These are phyloP conservation scores for Elymus sibiricus DNA, from an alignment of 176 grass and related monocot genomes.

Conservation along the genomic window DNA sequence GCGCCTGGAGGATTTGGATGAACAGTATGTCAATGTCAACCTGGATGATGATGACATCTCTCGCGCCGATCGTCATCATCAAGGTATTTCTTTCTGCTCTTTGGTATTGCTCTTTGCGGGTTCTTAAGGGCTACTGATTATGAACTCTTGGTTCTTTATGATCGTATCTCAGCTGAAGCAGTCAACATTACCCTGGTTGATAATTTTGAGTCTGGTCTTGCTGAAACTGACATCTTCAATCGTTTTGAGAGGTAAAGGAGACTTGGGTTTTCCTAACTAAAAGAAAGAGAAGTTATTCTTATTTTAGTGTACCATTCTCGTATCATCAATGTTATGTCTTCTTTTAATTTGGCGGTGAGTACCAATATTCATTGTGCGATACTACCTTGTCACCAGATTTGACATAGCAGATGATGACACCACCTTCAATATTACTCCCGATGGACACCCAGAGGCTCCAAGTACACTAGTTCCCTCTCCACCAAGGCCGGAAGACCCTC, in stretches of 20 bases:
- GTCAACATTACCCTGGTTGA: slow-evolving; percentile 76
- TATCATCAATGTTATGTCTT: neutral
- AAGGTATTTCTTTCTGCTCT: slow-evolving; percentile 54
- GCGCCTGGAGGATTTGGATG: slow-evolving; percentile 85
- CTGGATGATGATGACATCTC: slow-evolving; percentile 54
- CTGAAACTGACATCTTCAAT: slow-evolving; percentile 55
- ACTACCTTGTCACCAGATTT: slow-evolving; percentile 52
- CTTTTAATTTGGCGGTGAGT: neutral
- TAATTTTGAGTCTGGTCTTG: slow-evolving; percentile 47
- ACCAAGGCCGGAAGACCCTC: slow-evolving; percentile 44
- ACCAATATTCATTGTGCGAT: slow-evolving; percentile 20
- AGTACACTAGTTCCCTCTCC: slow-evolving; percentile 53
- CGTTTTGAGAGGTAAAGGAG: slow-evolving; percentile 75
- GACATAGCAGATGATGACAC: slow-evolving; percentile 87
- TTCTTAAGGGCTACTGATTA: slow-evolving; percentile 1
- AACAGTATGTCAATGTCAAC: slow-evolving; percentile 77
- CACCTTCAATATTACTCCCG: slow-evolving; percentile 52
- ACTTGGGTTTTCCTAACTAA: neutral
- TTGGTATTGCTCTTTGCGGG: neutral
- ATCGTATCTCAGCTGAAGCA: slow-evolving; percentile 45
- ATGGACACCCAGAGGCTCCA: slow-evolving; percentile 42
- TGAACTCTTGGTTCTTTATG: slow-evolving; percentile 13
- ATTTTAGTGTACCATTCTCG: slow-evolving; percentile 10
- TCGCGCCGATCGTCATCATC: slow-evolving; percentile 44
- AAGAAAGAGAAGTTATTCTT: neutral